phyloP scores from a whole-genome alignment of 2,329 filamentous ascomycete genomes.

The Bipolaris cookei region DNA sequence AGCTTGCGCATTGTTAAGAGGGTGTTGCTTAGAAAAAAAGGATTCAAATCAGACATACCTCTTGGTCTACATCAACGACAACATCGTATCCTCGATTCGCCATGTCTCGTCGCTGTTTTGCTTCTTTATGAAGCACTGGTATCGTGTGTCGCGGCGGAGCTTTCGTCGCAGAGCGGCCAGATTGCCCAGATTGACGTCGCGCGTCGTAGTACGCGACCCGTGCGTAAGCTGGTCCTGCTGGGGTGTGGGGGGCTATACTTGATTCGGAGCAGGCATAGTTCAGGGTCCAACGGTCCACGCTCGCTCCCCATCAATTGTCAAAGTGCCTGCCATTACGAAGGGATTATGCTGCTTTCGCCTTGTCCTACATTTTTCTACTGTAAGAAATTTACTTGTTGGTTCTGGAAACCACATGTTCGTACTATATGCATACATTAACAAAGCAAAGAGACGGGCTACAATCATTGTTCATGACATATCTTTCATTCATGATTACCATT shows the following conservation, averaged over 20 bases:
- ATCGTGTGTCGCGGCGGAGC: constrained; percentile 14
- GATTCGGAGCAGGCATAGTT: constrained; percentile 24
- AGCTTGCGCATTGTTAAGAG: not conserved
- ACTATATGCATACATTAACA: too few relatives aligned
- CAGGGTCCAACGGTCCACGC: constrained; percentile 13
- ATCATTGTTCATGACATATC: not conserved
- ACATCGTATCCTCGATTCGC: constrained; percentile 92
- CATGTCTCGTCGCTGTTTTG: constrained; percentile 56
- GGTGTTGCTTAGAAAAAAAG: not conserved
- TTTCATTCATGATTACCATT: not conserved
- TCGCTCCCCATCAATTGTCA: not conserved
- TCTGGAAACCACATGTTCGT: too few relatives aligned
- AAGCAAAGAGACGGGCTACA: too few relatives aligned
- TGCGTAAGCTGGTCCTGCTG: constrained; percentile 13
- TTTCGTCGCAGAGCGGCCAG: constrained; percentile 38
- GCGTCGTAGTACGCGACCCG: constrained; percentile 24
- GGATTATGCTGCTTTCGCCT: not conserved
- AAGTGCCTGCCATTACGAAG: not conserved
- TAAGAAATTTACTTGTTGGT: too few relatives aligned
- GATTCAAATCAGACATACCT: constrained; percentile 62
- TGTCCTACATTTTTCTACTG: too few relatives aligned
- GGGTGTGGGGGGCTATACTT: constrained; percentile 4
- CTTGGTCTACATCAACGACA: constrained; percentile 95
- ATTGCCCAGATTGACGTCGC: constrained; percentile 35
- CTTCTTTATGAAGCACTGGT: not conserved